Base-by-base conservation (phyloP, 2,329 filamentous ascomycete species). In the Stemphylium vesicarium region DNA sequence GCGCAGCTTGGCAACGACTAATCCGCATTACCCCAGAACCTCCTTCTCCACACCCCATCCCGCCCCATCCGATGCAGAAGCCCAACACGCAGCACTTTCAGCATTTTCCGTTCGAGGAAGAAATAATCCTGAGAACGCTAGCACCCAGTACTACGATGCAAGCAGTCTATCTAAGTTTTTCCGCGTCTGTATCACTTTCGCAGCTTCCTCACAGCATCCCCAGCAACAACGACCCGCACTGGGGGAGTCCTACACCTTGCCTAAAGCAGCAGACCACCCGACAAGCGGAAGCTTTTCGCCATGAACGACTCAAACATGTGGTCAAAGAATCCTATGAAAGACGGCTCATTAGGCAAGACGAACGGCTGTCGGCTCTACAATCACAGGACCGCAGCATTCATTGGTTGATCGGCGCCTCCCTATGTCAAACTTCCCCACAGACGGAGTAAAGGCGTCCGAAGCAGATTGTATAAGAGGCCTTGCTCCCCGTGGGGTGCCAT, bases 361-460 rank as follows among this genome's bases (percentile, higher is more conserved):
- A 56, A 50, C 53, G 47, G 51, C 39, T 43, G 42, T 40, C 52
- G 43, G 43, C 43, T 48, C 20, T 22, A 32, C 42, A 36, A 24
- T 56, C 46, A 56, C 43, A 40, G 32, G 43, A 45, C 33, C 22
- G 18, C 38, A 31, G 9, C 40, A 51, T 55, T 55, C 39, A 60
- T 58, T 58, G 51, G 57, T 46, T 41, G 50, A 55, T 55, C 33
- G 18, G 43, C 48, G 22, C 15, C 41, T 52, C 40, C 44, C 31
- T 50, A 43, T 12, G 37, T 42, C 40, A 15, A 38, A 15, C 9
- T 46, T 52, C 55, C 49, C 58, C 58, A 61, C 58, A 56, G 15
- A 50, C 56, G 58, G 58, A 48, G 35, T 26, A 61, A 53, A 48
- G 38, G 26, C 29, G 37, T 56, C 56, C 58, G 58, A 61, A 36